Evolutionary conservation across 164 flowering plant species (phyloP), one percentile per base, ranked within the genome.

Genomic region (Aristolochia californica): DNA sequence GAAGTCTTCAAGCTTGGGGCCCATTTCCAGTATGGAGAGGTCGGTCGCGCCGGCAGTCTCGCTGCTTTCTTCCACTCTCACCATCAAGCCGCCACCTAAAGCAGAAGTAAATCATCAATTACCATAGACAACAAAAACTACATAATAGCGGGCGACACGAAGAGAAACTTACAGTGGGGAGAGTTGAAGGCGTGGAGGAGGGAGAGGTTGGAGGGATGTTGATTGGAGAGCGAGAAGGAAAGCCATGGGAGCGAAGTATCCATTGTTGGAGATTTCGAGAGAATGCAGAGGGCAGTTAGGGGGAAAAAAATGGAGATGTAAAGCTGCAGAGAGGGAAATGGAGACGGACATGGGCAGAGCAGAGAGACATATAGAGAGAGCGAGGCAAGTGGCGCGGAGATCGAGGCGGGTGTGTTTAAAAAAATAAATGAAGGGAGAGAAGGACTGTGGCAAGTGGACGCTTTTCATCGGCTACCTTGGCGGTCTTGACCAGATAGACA

Each of bases 1-100:
- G 30, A 85, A 85, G 66, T 85, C 81, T 70, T 85, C 93, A 13
- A 85, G 82, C 65, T 85, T 83, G 0, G 80, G 86, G 0, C 65
- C 77, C 13, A 47, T 58, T 48, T 61, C 48, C 59, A 77, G 58
- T 38, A 77, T 65, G n/a, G 74, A 64, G 13, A 74, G 68, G 64
- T 74, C 75, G 0, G 66, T 24, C 50, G 65, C 67, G 9, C 45
- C 53, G 10, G 7, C 40, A 1, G 45, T 62, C 14, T 53, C 62
- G 24, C 61, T 17, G 24, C 18, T 45, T 7, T 23, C 26, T 58
- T 64, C 68, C 2, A 38, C 67, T 24, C 56, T 43, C 61, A 62
- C 63, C 52, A 44, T 60, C 38, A 51, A 13, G 25, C 65, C 61
- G 7, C 53, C 53, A 13, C 26, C 53, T 50, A 4, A 23, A 50